These are phyloP conservation scores for Umbelopsis isabellina DNA, from an alignment of 192 early-diverging fungal species.

Conservation along the genomic window DNA sequence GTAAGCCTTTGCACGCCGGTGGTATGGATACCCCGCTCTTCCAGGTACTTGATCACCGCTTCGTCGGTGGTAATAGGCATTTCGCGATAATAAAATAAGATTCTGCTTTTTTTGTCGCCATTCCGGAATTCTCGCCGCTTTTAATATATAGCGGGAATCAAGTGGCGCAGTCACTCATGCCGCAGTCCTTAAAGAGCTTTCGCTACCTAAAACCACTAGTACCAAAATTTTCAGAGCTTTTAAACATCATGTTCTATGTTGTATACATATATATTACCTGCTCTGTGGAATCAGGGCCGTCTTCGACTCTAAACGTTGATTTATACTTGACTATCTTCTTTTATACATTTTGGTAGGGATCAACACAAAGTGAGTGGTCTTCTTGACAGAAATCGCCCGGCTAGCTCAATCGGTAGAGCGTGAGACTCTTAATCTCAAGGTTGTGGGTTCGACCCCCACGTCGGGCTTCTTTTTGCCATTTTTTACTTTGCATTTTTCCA, in stretches of 20 bases:
- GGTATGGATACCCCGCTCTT: neutral
- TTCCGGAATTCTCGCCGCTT: neutral
- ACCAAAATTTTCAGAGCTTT: neutral
- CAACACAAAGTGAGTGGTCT: slow-evolving; percentile 12
- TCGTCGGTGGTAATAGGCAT: slow-evolving; percentile 2
- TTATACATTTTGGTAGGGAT: too few species aligned
- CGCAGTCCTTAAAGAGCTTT: neutral
- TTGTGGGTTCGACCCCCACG: slow-evolving; percentile 87
- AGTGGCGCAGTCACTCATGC: neutral
- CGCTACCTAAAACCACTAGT: neutral
- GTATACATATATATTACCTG: too few species aligned
- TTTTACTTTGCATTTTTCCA: too few species aligned
- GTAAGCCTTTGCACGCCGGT: slow-evolving; percentile 24
- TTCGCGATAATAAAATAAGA: neutral
- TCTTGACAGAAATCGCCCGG: slow-evolving; percentile 42
- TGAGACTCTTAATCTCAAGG: slow-evolving; percentile 89
- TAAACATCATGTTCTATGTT: too few species aligned
- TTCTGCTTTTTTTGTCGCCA: too few species aligned
- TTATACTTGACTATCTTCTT: too few species aligned
- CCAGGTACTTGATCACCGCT: neutral
- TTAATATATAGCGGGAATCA: neutral
- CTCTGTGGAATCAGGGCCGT: too few species aligned
- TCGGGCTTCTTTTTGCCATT: slow-evolving; percentile 55
- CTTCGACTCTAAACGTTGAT: too few species aligned
- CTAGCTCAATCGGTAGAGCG: slow-evolving; percentile 83